Evolutionary conservation across 139 green algal genomes (phyloP).

Genomic region (Asterochloris sp.): DNA sequence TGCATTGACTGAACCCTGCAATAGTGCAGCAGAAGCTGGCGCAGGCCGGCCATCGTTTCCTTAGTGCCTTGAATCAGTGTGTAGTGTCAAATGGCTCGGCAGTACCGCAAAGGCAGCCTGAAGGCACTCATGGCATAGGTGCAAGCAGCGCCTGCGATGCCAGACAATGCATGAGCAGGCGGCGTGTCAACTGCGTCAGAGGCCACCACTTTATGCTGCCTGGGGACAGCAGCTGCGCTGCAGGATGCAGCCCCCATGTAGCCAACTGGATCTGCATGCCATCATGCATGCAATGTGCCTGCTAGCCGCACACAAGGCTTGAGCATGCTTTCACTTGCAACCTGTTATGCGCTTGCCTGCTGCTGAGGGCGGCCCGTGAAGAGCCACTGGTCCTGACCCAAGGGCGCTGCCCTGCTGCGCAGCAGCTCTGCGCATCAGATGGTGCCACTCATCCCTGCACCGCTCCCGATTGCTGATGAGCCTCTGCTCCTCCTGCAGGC

Average conservation of each 20-base stretch:
- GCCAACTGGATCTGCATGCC: neutral
- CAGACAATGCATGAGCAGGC: no score
- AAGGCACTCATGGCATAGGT: no score
- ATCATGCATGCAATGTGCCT: neutral
- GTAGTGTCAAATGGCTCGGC: no score
- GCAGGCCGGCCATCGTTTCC: no score
- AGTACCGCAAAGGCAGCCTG: no score
- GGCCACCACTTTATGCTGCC: no score
- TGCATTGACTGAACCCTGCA: no score
- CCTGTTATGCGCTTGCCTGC: neutral
- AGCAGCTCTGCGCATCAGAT: constrained; percentile 31
- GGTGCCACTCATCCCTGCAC: constrained; percentile 52
- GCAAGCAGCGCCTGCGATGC: no score
- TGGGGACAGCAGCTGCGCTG: no score
- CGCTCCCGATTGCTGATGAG: constrained; percentile 52
- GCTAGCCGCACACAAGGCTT: neutral
- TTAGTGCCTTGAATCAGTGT: no score
- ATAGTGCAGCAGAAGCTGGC: no score
- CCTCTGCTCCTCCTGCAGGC: constrained; percentile 49
- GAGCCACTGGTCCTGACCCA: neutral
- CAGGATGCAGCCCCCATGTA: neutral
- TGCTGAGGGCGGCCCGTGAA: neutral
- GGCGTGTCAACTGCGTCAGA: no score
- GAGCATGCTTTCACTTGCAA: neutral
- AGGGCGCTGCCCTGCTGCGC: constrained; percentile 6